These are phyloP conservation scores for Ogataea saltuana DNA, from an alignment of 805 yeast genomes.

Conservation along the genomic window DNA sequence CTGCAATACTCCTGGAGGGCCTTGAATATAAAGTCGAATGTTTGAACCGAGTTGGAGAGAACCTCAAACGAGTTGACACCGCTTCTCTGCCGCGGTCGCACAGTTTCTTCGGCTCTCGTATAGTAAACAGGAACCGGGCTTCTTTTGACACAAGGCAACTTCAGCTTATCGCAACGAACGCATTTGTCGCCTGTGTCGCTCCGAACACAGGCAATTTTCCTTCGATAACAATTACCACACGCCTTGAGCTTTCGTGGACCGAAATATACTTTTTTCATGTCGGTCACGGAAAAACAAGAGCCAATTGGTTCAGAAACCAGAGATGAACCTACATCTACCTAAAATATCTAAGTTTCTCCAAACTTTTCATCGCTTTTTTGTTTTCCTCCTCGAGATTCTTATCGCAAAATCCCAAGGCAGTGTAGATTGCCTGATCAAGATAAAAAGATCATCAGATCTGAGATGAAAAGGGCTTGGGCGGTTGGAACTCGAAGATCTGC, in stretches of 20 bases:
- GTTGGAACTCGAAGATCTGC: too few species aligned
- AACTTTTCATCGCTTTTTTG: too few species aligned
- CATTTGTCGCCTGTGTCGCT: background rate
- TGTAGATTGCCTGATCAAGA: too few species aligned
- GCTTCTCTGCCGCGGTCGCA: too few species aligned
- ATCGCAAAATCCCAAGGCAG: too few species aligned
- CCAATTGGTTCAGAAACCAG: too few species aligned
- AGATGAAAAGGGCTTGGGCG: too few species aligned
- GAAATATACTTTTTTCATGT: conserved; percentile 4
- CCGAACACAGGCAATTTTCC: conserved; percentile 8
- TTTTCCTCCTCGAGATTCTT: too few species aligned
- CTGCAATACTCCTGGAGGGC: background rate
- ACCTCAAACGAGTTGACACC: background rate
- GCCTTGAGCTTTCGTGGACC: conserved; percentile 13
- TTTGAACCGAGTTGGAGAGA: conserved; percentile 10
- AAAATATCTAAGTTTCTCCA: too few species aligned
- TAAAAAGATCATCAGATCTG: too few species aligned
- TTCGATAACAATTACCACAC: conserved; percentile 8
- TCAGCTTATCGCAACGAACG: background rate
- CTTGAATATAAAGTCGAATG: conserved; percentile 4
- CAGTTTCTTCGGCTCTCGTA: background rate
- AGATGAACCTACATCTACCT: too few species aligned
- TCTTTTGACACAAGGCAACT: conserved; percentile 5
- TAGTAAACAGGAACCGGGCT: conserved; percentile 4
- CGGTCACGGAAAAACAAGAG: background rate